Percentiles rank a stretch among this genome's conserved stretches.
Conservation (phyloP, 768 basidiomycete species). For the Podaxis mareebaensis region DNA sequence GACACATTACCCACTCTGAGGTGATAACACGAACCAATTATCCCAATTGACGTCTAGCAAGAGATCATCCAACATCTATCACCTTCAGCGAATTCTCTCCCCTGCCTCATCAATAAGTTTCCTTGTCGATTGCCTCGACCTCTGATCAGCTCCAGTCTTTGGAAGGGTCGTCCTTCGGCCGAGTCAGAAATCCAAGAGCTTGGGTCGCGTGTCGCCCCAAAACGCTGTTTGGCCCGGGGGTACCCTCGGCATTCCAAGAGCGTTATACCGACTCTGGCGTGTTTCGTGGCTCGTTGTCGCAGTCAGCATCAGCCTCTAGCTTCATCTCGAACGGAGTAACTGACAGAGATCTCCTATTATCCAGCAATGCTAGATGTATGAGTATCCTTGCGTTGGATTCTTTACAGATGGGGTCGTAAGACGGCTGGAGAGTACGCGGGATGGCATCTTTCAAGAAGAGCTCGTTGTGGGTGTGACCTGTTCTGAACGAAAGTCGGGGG, state of each 20-base stretch:
- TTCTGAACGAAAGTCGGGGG: not conserved
- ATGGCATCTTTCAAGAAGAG: no score
- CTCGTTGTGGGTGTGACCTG: not conserved
- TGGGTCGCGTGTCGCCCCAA: not conserved
- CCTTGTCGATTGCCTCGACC: not conserved
- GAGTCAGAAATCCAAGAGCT: no score
- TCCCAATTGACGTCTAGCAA: not conserved
- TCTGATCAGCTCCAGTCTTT: not conserved
- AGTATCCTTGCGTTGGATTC: not conserved
- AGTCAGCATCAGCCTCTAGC: no score
- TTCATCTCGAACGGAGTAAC: no score
- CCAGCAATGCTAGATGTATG: no score
- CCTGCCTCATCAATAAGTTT: not conserved
- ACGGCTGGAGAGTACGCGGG: not conserved
- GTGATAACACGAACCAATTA: not conserved
- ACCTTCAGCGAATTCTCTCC: not conserved
- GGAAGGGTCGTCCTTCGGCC: not conserved
- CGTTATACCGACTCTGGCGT: no score
- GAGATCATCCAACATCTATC: not conserved
- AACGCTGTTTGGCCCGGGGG: not conserved
- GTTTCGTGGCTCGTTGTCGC: no score
- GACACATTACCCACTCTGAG: no score
- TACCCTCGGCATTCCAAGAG: not conserved
- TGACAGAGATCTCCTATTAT: no score
- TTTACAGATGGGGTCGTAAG: not conserved